Conservation (phyloP, 2,329 filamentous ascomycete genomes). For the Diaporthe helianthi region DNA sequence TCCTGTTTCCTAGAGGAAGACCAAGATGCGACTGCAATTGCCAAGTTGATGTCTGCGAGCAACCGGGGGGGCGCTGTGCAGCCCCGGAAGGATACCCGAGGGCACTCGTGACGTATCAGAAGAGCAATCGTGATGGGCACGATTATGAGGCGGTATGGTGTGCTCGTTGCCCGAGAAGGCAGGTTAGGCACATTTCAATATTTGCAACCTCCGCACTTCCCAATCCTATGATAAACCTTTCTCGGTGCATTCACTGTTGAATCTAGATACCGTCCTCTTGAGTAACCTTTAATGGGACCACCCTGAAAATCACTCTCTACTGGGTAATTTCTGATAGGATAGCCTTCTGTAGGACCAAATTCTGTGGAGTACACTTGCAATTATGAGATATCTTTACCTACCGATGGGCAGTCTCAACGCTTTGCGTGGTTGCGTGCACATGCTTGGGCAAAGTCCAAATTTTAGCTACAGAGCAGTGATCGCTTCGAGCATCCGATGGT, state of each 20-base stretch:
- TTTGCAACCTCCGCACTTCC: not conserved
- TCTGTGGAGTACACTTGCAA: too few species aligned
- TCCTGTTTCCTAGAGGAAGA: not conserved
- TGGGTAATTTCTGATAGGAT: not conserved
- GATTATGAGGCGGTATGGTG: not conserved
- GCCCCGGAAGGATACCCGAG: too few species aligned
- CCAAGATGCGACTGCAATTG: not conserved
- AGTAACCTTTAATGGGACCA: not conserved
- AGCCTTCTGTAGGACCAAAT: not conserved
- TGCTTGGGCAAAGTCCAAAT: not conserved
- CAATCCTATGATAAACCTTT: not conserved
- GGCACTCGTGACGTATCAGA: not conserved
- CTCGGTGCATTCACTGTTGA: not conserved
- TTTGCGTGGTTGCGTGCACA: not conserved
- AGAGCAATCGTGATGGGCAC: not conserved
- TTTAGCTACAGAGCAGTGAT: not conserved
- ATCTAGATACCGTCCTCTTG: not conserved
- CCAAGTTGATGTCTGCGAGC: not conserved
- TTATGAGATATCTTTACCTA: not conserved
- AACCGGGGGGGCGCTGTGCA: not conserved
- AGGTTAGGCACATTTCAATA: not conserved
- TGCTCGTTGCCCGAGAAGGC: not conserved
- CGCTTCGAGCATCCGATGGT: not conserved
- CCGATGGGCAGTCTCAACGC: not conserved
- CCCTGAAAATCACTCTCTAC: not conserved